Evolutionary conservation across 805 yeast species (phyloP), one percentile per base, ranked within the genome.

Genomic region (Nakazawaea wickerhamii): DNA sequence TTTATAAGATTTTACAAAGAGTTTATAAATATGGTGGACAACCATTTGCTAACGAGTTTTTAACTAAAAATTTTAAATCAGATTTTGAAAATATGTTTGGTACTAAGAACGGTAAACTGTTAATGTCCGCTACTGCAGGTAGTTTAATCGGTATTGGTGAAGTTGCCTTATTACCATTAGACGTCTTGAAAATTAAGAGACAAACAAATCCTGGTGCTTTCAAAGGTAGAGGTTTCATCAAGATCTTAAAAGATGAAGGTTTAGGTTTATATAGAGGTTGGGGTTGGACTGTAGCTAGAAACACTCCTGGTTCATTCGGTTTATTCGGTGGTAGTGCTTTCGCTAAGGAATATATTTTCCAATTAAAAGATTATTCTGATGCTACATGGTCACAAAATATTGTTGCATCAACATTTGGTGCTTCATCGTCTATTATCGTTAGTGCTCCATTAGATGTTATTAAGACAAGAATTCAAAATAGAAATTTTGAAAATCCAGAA

Each of bases 261-360:
- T 74, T 88, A 46, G 88, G 93, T 19, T 73, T 93, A 54, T 93
- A 93, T 71, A 77, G 96, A 62, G 99, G 99, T 52, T 90, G 97
- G 95, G 98, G 97, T 46, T 93, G 99, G 99, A 93, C 99, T 47
- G 95, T 95, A 54, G 99, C 99, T 34, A 84, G 99, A 77, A 93
- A 93, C 63, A 97, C 98, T 2, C 99, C 99, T 30, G 99, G 99
- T 47, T 88, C 96, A 2, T 93, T 93, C 60, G 96, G 98, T 14
- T 72, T 93, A 45, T 93, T 93, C 54, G 99, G 99, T 54, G 99
- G 98, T 68, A 89, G 91, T 60, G 96, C 99, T 13, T 93, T 93
- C 61, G 98, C 99, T 48, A 93, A 93, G 70, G 99, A 93, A 68
- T 93, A 87, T 69, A 77, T 93, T 47, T 79, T 88, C 55, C 90